Evolutionary conservation across 179 eudicot genomes (phyloP).

Genomic region (Pouteria campechiana): DNA sequence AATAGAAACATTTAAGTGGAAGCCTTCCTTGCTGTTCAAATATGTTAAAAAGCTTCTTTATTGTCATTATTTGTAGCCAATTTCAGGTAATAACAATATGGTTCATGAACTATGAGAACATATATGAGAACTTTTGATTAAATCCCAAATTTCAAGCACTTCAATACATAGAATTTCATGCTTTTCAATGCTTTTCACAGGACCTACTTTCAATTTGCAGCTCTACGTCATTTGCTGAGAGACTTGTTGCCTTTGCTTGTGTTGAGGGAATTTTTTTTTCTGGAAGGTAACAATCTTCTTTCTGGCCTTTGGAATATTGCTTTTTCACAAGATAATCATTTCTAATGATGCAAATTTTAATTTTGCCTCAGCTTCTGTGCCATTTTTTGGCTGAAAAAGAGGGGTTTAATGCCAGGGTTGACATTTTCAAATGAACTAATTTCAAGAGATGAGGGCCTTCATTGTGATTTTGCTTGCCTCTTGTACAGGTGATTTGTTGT

Average conservation of each 20-base stretch:
- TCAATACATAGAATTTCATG: no score
- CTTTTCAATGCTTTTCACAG: no score
- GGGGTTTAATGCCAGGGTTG: conserved; percentile 81
- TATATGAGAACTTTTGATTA: no score
- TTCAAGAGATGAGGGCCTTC: conserved; percentile 79
- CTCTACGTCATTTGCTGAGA: conserved; percentile 58
- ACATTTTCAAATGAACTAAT: conserved; percentile 79
- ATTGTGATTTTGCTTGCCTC: conserved; percentile 79
- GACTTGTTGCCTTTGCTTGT: conserved; percentile 78
- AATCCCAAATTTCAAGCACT: no score
- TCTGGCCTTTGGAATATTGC: not conserved
- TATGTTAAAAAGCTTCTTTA: no score
- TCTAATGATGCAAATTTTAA: not conserved
- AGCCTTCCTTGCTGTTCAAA: no score
- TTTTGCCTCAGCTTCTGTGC: conserved; percentile 60
- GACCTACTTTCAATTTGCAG: conserved; percentile 24
- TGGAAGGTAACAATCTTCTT: conserved; percentile 43
- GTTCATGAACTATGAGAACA: no score
- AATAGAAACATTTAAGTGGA: no score
- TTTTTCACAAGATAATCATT: not conserved
- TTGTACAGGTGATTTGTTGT: conserved; percentile 39
- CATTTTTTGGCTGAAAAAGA: conserved; percentile 73
- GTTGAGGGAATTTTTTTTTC: conserved; percentile 78
- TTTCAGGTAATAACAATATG: no score
- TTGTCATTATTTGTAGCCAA: no score